Conservation (phyloP, 2,329 filamentous ascomycete genomes). For the Bertia moriformis region DNA sequence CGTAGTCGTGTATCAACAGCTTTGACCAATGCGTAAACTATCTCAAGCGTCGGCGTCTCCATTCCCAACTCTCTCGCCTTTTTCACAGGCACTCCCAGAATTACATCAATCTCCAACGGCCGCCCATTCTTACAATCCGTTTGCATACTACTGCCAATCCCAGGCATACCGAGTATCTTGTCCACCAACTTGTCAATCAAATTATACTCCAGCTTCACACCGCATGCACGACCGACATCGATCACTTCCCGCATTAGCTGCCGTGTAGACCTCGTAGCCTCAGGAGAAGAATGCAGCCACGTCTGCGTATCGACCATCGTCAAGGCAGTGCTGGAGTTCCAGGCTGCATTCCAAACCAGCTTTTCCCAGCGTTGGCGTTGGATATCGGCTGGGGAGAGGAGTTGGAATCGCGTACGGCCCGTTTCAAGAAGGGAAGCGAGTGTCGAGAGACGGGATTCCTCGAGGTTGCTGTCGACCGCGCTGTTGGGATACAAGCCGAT, state of each 20-base stretch:
- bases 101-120: constrained; percentile 47
- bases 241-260: constrained; percentile 36
- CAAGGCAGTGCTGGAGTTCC: constrained; percentile 45
- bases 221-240: constrained; percentile 39
- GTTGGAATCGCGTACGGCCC: constrained; percentile 27
- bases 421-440: constrained; percentile 23
- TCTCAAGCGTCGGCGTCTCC: constrained; percentile 33
- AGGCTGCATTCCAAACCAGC: constrained; percentile 42
- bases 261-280: constrained; percentile 30
- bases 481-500: constrained; percentile 33
- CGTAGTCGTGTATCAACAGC: constrained; percentile 7
- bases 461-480: constrained; percentile 9
- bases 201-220: constrained; percentile 26
- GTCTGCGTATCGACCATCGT: constrained; percentile 34
- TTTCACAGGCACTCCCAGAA: constrained; percentile 42
- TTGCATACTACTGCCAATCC: constrained; percentile 35
- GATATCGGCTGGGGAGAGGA: constrained; percentile 36
- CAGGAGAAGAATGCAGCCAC: constrained; percentile 26
- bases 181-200: constrained; percentile 29
- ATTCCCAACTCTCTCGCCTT: constrained; percentile 37
- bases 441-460: constrained; percentile 19
- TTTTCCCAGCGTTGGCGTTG: constrained; percentile 45
- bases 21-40: constrained; percentile 17
- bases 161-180: constrained; percentile 27
- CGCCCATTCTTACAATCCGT: constrained; percentile 39